Percentiles rank a stretch among this genome's conserved stretches.
phyloP scores from a whole-genome alignment of 306 rosid genomes.

The Prinsepia uniflora region DNA sequence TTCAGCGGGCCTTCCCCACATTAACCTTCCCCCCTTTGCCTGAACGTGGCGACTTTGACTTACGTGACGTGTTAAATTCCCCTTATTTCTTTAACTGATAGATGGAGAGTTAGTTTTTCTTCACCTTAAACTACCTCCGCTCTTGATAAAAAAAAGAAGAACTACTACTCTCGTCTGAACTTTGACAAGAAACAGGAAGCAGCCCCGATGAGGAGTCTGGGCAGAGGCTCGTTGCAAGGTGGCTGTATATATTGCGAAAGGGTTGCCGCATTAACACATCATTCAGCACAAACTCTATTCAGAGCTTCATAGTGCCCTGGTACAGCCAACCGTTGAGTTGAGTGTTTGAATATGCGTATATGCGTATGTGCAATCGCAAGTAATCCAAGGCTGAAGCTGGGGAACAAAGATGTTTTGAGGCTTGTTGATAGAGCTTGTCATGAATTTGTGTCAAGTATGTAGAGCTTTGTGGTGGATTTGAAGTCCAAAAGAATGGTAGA shows the following conservation, averaged over 20 bases:
- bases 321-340: conserved; percentile 13
- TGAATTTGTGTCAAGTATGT: conserved; percentile 18
- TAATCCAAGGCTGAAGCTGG: conserved; percentile 13
- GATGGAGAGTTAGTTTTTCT: conserved; percentile 4
- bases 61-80: conserved; percentile 67
- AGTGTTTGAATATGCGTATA: background rate
- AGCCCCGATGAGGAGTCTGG: conserved; percentile 15
- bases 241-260: conserved; percentile 25
- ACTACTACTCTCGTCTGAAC: conserved; percentile 3
- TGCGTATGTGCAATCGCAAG: conserved; percentile 12
- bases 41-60: conserved; percentile 73
- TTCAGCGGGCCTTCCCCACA: conserved; percentile 65
- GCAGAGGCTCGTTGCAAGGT: conserved; percentile 17
- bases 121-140: conserved; percentile 16
- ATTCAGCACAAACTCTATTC: conserved; percentile 8
- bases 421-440: background rate
- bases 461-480: conserved; percentile 15
- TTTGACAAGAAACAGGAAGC: conserved; percentile 11
- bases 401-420: conserved; percentile 14
- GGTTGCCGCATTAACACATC: background rate
- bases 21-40: conserved; percentile 75
- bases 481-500: background rate
- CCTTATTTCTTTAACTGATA: conserved; percentile 89
- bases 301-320: conserved; percentile 4
- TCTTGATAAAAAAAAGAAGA: too few species aligned